Base-by-base conservation (phyloP, 2,329 filamentous ascomycete species). In the Alternaria sp. region DNA sequence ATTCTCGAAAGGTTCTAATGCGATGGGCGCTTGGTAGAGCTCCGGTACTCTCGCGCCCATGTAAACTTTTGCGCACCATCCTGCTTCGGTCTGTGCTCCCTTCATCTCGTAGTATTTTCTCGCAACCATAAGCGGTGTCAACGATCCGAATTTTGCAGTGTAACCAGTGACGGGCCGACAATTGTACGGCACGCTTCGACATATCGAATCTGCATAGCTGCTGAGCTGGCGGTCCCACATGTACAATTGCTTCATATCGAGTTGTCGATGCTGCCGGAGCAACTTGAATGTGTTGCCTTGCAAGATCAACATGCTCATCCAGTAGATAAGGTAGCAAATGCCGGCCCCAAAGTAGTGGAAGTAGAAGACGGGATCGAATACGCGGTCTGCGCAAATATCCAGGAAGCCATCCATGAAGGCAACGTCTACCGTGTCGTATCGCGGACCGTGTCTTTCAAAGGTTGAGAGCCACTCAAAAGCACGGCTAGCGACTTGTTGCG, bases 271-370 rank as follows among this genome's bases (percentile, higher is more conserved):
- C 49, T 69, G 67, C 2, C 71, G 70, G 8, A 75, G 65, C 2
- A 79, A 63, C 26, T 64, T 69, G 69, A 79, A 79, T 2, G 71
- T 78, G 65, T 78, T 79, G 46, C 73, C 73, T 55, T 75, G 76
- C 60, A 79, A 55, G 54, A 79, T 76, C 8, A 79, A 62, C 74
- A 79, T 77, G 61, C 70, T 74, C 75, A 77, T 78, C 74, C 75
- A 79, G 67, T 78, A 79, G 41, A 77, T 75, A 44, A 77, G 65
- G 60, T 78, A 78, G 57, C 75, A 78, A 44, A 77, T 78, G 9
- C 73, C 74, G 1, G 73, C 71, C 54, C 71, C 70, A 28, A 78
- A 78, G 55, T 73, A 73, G 49, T 74, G 67, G 61, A 79, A 79
- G 18, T 72, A 63, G 63, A 74, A 78, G 1, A 76, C 75, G 2